phyloP scores from a whole-genome alignment of 1,284 basidiomycete genomes.

The Phylloboletellus chloephorus region DNA sequence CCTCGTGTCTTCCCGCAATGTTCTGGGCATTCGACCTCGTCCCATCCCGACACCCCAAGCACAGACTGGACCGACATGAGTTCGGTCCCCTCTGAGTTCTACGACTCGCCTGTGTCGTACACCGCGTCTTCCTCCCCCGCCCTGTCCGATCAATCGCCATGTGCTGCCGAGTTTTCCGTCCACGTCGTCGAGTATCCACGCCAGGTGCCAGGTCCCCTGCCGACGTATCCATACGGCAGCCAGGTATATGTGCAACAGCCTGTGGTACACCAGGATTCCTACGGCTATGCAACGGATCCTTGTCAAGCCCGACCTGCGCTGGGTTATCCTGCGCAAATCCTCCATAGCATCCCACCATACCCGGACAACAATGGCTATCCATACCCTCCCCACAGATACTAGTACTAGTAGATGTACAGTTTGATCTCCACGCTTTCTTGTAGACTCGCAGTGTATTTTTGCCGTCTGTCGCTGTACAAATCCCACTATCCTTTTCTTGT shows the following conservation, averaged over 20 bases:
- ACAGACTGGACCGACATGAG: slow-evolving; percentile 16
- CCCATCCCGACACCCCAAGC: slow-evolving; percentile 12
- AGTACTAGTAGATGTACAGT: background rate
- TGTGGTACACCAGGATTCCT: slow-evolving; percentile 12
- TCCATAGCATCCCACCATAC: slow-evolving; percentile 14
- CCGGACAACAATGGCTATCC: slow-evolving; percentile 15
- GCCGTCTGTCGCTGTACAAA: background rate
- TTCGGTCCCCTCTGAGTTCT: slow-evolving; percentile 11
- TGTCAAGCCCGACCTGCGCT: slow-evolving; percentile 16
- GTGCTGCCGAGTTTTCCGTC: slow-evolving; percentile 10
- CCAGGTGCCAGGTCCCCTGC: slow-evolving; percentile 3
- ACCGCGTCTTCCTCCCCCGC: slow-evolving; percentile 23
- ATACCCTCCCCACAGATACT: slow-evolving; percentile 13
- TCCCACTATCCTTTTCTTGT: too few relatives aligned
- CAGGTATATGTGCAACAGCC: slow-evolving; percentile 10
- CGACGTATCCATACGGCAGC: slow-evolving; percentile 6
- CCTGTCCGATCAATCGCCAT: slow-evolving; percentile 23
- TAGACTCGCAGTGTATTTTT: slow-evolving; percentile 10
- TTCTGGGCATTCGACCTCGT: slow-evolving; percentile 7
- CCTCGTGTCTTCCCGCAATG: slow-evolving; percentile 12
- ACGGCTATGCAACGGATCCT: slow-evolving; percentile 11
- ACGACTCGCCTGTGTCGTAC: slow-evolving; percentile 22
- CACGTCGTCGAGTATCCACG: slow-evolving; percentile 2
- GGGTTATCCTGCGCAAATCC: slow-evolving; percentile 10
- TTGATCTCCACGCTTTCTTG: slow-evolving; percentile 4